A percentile compares a stretch with the other conserved stretches of the same genome.
Evolutionary conservation across 306 rosid genomes (phyloP).

Genomic region (Castanea crenata): DNA sequence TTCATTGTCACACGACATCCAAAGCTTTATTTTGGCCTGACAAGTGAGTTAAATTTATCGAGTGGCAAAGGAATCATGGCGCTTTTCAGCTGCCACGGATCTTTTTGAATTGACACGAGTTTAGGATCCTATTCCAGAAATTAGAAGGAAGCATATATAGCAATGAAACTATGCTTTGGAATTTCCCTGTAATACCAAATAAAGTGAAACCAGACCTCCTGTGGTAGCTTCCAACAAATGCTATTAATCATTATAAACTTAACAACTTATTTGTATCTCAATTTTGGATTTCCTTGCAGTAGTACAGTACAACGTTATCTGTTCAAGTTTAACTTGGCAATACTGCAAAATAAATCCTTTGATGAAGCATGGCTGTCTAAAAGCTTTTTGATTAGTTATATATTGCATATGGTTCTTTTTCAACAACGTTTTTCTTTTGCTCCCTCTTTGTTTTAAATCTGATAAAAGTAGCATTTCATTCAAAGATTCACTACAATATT

Average conservation of each 20-base stretch:
- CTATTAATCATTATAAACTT: background rate
- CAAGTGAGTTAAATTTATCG: no score
- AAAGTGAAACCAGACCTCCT: background rate
- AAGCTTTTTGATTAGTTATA: background rate
- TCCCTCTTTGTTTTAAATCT: conserved; percentile 1
- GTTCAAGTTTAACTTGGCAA: background rate
- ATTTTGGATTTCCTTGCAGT: background rate
- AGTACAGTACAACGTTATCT: background rate
- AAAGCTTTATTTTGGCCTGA: no score
- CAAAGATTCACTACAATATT: background rate
- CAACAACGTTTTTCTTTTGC: background rate
- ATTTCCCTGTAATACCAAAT: background rate
- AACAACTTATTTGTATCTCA: background rate
- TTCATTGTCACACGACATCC: no score
- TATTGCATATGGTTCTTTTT: conserved; percentile 4
- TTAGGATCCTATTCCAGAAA: background rate
- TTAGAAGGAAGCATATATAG: background rate
- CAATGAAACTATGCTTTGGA: background rate
- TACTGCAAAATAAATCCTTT: background rate
- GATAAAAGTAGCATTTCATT: background rate
- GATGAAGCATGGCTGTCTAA: background rate
- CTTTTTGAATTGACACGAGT: background rate
- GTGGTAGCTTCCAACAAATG: background rate
- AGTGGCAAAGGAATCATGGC: no score
- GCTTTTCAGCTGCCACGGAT: background rate